Evolutionary conservation across 179 eudicot species (phyloP), one percentile per base, ranked within the genome.

Genomic region (Monotropa hypopitys): DNA sequence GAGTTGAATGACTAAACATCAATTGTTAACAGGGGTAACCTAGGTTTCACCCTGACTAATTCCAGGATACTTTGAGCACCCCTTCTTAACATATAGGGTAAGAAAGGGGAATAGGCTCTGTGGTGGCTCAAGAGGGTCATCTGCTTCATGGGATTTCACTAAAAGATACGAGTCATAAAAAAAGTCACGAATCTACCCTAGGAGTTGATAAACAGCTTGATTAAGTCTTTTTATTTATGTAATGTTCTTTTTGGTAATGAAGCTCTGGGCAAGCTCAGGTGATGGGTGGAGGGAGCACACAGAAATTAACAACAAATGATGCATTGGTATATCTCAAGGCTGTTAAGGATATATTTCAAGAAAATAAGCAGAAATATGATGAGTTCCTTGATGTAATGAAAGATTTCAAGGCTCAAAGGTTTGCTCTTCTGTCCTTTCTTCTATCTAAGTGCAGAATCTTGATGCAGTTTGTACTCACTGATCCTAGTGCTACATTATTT

Each of bases 361-460:
- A 91, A 76, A 92, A 90, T 82, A 83, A 89, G 78, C 97, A 96
- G 11, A 96, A 96, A 78, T 96, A 96, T 81, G 94, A 93, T 53
- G 86, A 88, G 74, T 96, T 96, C 54, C 98, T 95, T 72, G 99
- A 91, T 80, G 98, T 95, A 59, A 95, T 95, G 99, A 95, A 93
- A 86, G 93, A 93, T 85, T 95, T 95, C 57, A 95, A 95, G 87
- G 98, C 95, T 53, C 96, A 91, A 84, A 88, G 92, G 99, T 93
- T 81, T 71, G 69, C 43, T 12, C 15, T 20, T 67, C 7, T 42
- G 56, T 70, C 21, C n/a, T 46, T 73, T 69, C 21, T 63, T 74
- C 62, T 30, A 32, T 15, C 67, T 78, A 62, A 21, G 23, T 53
- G 78, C 43, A 45, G 10, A n/a, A 54, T 50, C 11, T 38, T 3